phyloP scores from a whole-genome alignment of 2,329 filamentous ascomycete species.

The Trichothecium sympodiale region DNA sequence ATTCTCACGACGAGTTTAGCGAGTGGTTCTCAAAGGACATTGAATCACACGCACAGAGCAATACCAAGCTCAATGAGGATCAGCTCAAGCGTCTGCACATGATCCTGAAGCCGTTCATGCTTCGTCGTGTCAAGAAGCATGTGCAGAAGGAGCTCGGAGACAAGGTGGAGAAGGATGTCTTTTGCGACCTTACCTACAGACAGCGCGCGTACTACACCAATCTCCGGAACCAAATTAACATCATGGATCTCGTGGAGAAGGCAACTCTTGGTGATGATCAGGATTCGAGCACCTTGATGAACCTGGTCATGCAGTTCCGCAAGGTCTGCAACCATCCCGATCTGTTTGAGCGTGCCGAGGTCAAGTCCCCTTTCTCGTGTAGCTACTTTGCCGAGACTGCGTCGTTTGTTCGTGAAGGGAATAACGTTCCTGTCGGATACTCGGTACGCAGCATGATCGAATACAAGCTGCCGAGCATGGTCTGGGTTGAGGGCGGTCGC shows the following conservation, averaged over 20 bases:
- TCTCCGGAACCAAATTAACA: constrained; percentile 91
- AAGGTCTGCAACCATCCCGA: constrained; percentile 99
- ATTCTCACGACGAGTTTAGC: constrained; percentile 85
- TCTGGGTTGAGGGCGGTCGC: constrained; percentile 74
- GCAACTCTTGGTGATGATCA: constrained; percentile 87
- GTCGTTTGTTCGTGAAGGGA: constrained; percentile 85
- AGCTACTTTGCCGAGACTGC: constrained; percentile 90
- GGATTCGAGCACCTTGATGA: constrained; percentile 95
- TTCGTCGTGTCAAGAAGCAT: constrained; percentile 98
- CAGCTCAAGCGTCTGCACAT: constrained; percentile 94
- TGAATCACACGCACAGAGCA: constrained; percentile 95
- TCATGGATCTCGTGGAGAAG: constrained; percentile 98
- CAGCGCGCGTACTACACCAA: constrained; percentile 90
- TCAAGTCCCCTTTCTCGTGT: constrained; percentile 72
- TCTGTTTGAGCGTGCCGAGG: constrained; percentile 89
- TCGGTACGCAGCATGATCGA: constrained; percentile 80
- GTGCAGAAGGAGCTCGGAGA: constrained; percentile 98
- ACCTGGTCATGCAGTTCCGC: constrained; percentile 98
- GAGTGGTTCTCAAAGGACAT: constrained; percentile 96
- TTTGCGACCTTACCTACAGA: constrained; percentile 92
- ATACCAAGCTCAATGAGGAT: constrained; percentile 98
- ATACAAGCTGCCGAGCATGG: constrained; percentile 67
- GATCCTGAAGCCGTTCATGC: constrained; percentile 99
- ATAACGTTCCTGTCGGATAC: constrained; percentile 69
- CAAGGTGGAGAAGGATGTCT: constrained; percentile 95